phyloP scores from a whole-genome alignment of 1,139 yeast species.

The Wickerhamiella pararugosa region DNA sequence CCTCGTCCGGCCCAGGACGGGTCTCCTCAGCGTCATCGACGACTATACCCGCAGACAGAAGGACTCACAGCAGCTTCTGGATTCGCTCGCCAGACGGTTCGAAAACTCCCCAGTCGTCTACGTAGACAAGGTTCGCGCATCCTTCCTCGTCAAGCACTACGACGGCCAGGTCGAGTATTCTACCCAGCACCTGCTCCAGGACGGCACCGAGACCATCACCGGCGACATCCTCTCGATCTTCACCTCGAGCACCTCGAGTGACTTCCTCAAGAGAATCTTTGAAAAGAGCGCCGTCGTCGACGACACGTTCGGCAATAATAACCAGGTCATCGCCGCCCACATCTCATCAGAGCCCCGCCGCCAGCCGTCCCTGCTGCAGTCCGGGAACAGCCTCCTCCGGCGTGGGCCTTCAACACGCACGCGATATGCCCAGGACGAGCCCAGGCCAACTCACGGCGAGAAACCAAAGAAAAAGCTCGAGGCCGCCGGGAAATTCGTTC shows the following conservation, averaged over 20 bases:
- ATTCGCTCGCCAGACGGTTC: slow-evolving; percentile 24
- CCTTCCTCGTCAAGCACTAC: slow-evolving; percentile 27
- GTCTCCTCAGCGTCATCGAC: slow-evolving; percentile 27
- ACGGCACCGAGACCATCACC: slow-evolving; percentile 26
- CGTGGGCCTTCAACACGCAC: slow-evolving; percentile 5
- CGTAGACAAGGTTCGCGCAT: slow-evolving; percentile 18
- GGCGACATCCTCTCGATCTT: slow-evolving; percentile 29
- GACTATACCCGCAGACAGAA: slow-evolving; percentile 27
- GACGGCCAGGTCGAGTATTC: slow-evolving; percentile 30
- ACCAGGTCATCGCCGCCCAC: slow-evolving; percentile 27
- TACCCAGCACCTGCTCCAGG: slow-evolving; percentile 22
- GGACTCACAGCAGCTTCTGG: slow-evolving; percentile 23
- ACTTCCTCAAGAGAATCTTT: slow-evolving; percentile 25
- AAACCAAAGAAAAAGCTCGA: slow-evolving; percentile 11
- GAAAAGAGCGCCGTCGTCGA: slow-evolving; percentile 27
- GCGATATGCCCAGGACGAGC: neutral
- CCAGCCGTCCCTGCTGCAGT: slow-evolving; percentile 24
- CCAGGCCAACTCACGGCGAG: neutral
- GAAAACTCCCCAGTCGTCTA: slow-evolving; percentile 22
- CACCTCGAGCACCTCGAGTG: slow-evolving; percentile 27
- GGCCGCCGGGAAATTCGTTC: slow-evolving; percentile 26
- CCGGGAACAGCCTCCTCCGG: neutral
- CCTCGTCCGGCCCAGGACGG: slow-evolving; percentile 25
- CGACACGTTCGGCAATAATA: slow-evolving; percentile 18
- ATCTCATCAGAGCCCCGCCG: slow-evolving; percentile 28